Percentiles rank a stretch among this genome's conserved stretches.
These are phyloP conservation scores for Biscutella auriculata DNA, from an alignment of 441 rosid genomes.

Conservation along the genomic window DNA sequence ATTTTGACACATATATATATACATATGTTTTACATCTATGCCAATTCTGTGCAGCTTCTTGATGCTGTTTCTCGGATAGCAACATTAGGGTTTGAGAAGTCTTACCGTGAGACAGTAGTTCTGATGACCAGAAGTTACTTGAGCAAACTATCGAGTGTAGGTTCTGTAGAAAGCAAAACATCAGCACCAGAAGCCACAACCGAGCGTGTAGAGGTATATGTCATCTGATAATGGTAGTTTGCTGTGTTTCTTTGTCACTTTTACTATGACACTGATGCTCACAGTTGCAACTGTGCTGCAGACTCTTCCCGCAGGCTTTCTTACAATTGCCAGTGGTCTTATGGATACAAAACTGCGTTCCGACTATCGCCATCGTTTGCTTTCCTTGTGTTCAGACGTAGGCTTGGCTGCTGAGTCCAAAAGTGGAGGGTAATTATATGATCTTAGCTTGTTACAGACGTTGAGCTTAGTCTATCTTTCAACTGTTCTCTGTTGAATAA, in stretches of 20 bases:
- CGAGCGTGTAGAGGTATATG: slow-evolving; percentile 81
- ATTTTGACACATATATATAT: slow-evolving; percentile 20
- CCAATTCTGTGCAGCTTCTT: slow-evolving; percentile 61
- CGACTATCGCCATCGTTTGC: slow-evolving; percentile 87
- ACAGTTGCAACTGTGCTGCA: slow-evolving; percentile 52
- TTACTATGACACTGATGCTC: slow-evolving; percentile 30
- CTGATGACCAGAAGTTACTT: slow-evolving; percentile 92
- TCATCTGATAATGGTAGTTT: slow-evolving; percentile 11
- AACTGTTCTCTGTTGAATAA: neutral
- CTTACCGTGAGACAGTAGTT: slow-evolving; percentile 97
- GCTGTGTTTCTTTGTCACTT: slow-evolving; percentile 12
- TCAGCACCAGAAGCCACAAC: slow-evolving; percentile 74
- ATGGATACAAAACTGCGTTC: slow-evolving; percentile 61
- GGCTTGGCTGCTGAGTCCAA: slow-evolving; percentile 94
- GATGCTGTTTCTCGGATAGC: slow-evolving; percentile 97
- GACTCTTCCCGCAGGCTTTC: slow-evolving; percentile 99
- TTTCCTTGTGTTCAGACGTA: slow-evolving; percentile 94
- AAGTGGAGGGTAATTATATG: slow-evolving; percentile 66
- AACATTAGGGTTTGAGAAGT: slow-evolving; percentile 95
- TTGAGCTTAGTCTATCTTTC: neutral
- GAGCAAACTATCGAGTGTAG: slow-evolving; percentile 60
- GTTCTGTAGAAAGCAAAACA: slow-evolving; percentile 82
- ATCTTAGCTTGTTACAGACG: slow-evolving; percentile 1
- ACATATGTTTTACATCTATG: slow-evolving; percentile 5
- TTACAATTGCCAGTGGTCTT: slow-evolving; percentile 79